phyloP scores from a whole-genome alignment of 2,329 filamentous ascomycete genomes.

The Colletotrichum navitas region DNA sequence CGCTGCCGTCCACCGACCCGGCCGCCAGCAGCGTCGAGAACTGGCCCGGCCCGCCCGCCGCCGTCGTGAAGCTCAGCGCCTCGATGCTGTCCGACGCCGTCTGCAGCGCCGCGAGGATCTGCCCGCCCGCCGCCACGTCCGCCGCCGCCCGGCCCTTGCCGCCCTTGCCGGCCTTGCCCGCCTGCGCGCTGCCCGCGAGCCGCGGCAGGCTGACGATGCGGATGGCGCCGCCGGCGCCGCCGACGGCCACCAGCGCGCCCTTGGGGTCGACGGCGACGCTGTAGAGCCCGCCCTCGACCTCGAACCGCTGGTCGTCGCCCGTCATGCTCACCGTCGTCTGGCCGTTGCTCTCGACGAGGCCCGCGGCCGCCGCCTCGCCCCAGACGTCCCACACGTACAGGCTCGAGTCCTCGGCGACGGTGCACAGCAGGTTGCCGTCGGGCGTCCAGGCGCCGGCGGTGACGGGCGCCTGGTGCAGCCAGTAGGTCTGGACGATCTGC shows the following conservation, averaged over 20 bases:
- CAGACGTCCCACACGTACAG: slow-evolving; percentile 96
- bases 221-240: slow-evolving; percentile 88
- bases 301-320: slow-evolving; percentile 87
- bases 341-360: slow-evolving; percentile 64
- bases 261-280: slow-evolving; percentile 86
- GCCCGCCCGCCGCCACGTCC: slow-evolving; percentile 59
- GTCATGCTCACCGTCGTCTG: slow-evolving; percentile 82
- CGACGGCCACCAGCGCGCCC: slow-evolving; percentile 84
- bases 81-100: slow-evolving; percentile 84
- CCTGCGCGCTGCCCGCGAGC: slow-evolving; percentile 50
- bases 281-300: slow-evolving; percentile 91
- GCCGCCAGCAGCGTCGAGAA: slow-evolving; percentile 67
- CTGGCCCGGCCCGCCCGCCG: slow-evolving; percentile 54
- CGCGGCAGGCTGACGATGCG: slow-evolving; percentile 88
- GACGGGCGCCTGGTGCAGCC: slow-evolving; percentile 86
- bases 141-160: slow-evolving; percentile 51
- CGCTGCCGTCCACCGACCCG: slow-evolving; percentile 79
- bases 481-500: slow-evolving; percentile 90
- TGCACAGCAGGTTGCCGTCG: slow-evolving; percentile 87
- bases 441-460: slow-evolving; percentile 93
- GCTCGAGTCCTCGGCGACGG: slow-evolving; percentile 88
- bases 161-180: slow-evolving; percentile 38
- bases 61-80: slow-evolving; percentile 72
- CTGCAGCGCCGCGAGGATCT: slow-evolving; percentile 85
- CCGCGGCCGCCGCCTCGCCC: slow-evolving; percentile 76